A percentile compares a stretch with the other conserved stretches of the same genome.
Evolutionary conservation across 163 green algal species (phyloP).

Genomic region (Scenedesmus sp.): DNA sequence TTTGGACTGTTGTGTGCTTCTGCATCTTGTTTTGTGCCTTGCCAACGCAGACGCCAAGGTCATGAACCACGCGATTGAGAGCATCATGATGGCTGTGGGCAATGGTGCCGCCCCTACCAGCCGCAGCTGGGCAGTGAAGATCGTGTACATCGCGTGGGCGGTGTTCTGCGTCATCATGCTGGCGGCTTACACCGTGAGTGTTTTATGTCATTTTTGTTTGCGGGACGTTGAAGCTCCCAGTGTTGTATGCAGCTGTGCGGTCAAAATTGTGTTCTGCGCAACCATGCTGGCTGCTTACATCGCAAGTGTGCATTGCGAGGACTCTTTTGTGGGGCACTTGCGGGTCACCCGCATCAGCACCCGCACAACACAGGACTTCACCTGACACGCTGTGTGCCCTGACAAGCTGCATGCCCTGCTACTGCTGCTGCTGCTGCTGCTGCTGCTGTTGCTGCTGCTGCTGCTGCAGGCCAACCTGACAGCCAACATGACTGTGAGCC

Average conservation of each 20-base stretch:
- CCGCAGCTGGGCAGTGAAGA: slow-evolving; percentile 30
- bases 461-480: slow-evolving; percentile 6
- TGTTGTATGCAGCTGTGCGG: background rate
- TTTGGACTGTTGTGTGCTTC: background rate
- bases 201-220: too few species aligned
- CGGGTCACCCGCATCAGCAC: background rate
- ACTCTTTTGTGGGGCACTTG: too few species aligned
- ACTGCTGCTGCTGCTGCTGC: background rate
- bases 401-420: background rate
- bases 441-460: too few species aligned
- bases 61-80: slow-evolving; percentile 38
- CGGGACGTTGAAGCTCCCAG: background rate
- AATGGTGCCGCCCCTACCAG: slow-evolving; percentile 8
- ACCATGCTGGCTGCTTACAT: slow-evolving; percentile 41
- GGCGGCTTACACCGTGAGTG: slow-evolving; percentile 34
- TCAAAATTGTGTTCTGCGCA: slow-evolving; percentile 15
- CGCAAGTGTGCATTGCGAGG: background rate
- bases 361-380: too few species aligned
- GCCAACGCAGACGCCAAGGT: slow-evolving; percentile 1
- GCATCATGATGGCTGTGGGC: slow-evolving; percentile 32
- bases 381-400: too few species aligned
- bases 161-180: slow-evolving; percentile 54
- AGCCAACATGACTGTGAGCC: slow-evolving; percentile 46
- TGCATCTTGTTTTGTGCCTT: background rate
- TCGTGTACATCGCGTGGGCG: slow-evolving; percentile 41